Evolutionary conservation across 176 grass and related monocot genomes (phyloP), one percentile per base, ranked within the genome.

Genomic region (Rhynchospora tenuis): DNA sequence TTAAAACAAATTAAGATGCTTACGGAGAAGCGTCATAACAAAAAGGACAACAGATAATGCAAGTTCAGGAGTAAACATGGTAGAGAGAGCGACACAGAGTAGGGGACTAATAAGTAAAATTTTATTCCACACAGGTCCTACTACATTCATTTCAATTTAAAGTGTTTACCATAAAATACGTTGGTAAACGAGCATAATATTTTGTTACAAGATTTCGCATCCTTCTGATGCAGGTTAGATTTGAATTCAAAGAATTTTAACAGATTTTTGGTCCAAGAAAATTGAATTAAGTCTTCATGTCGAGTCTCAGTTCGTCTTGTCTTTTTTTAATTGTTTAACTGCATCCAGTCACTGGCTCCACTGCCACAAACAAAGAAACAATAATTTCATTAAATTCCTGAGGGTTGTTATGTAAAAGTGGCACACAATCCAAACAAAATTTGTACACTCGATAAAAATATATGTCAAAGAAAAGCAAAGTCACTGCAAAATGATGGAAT

Each of bases 151-250:
- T 79, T 81, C 55, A 76, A 89, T 58, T 84, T 57, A 82, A 90
- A 66, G 64, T 20, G 92, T 91, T 94, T 94, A 94, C 92, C 92
- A 88, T 86, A 86, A 88, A 94, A 94, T 91, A 91, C 85, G 87
- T 80, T 89, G 90, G 90, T 90, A 94, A 94, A 94, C 92, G 90
- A 94, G 92, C 83, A 88, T 59, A 92, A 90, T 89, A 50, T 65
- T 91, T 89, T 83, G 90, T 92, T 94, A 94, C 92, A 92, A 84
- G 84, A n/a, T 88, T 89, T 83, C 47, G 83, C 80, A 83, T 80
- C 82, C 59, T 84, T 85, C 83, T 85, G 86, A 86, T 75, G 86
- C 84, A 66, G 86, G 91, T 93, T 88, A 90, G 92, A 90, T 71
- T 84, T 88, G 76, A 60, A 84, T 86, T 86, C 83, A 94, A 90